Conservation (phyloP, 75 land plant species). For the Cunninghamia lanceolata region DNA sequence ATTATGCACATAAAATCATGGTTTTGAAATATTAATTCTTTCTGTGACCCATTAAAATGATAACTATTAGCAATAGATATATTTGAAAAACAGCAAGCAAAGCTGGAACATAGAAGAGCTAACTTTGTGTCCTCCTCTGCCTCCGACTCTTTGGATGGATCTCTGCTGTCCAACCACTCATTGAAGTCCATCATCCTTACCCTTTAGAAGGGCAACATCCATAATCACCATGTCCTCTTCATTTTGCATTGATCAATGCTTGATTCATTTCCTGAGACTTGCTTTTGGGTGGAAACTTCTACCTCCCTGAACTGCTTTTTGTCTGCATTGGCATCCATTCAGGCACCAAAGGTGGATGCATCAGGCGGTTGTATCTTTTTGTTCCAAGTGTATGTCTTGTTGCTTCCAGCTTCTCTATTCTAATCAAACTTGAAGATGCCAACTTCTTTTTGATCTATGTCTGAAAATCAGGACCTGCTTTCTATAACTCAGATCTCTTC, state of each 20-base stretch:
- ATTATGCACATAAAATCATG: neutral
- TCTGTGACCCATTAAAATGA: neutral
- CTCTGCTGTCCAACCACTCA: neutral
- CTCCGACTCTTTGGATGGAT: neutral
- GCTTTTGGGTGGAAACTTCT: neutral
- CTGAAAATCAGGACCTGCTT: neutral
- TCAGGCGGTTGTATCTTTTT: neutral
- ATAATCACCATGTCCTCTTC: neutral
- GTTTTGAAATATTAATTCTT: neutral
- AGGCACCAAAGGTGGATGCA: neutral
- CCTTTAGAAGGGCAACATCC: neutral
- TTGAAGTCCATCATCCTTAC: neutral
- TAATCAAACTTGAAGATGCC: neutral
- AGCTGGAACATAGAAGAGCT: neutral
- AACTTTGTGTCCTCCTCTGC: neutral
- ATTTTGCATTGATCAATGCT: neutral
- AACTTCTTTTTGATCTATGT: neutral
- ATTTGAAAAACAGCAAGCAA: neutral
- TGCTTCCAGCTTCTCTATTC: neutral
- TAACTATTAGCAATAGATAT: neutral
- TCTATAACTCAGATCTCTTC: neutral
- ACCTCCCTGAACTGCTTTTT: neutral
- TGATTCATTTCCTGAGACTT: neutral
- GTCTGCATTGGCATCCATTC: neutral
- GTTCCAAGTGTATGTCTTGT: neutral